These are phyloP conservation scores for Irpex sp. DNA, from an alignment of 1,284 basidiomycete species.

Conservation along the genomic window DNA sequence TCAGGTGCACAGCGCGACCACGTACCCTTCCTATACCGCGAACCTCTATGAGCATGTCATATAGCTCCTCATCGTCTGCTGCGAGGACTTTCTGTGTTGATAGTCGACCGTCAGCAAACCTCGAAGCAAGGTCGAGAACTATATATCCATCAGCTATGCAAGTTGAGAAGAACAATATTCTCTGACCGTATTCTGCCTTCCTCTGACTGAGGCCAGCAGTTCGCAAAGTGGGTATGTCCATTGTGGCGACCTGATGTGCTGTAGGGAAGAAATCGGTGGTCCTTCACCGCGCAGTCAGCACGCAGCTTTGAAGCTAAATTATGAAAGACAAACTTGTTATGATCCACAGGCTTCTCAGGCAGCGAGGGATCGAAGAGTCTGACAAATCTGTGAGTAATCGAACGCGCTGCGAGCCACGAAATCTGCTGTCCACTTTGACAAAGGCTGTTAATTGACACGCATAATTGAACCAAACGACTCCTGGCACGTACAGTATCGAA, in stretches of 20 bases:
- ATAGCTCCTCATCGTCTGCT: slow-evolving; percentile 73
- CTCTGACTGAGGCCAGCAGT: slow-evolving; percentile 74
- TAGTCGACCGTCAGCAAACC: slow-evolving; percentile 77
- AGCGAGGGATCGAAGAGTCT: slow-evolving; percentile 70
- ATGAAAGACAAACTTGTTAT: slow-evolving; percentile 27
- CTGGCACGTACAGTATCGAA: slow-evolving; percentile 45
- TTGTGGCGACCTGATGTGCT: slow-evolving; percentile 61
- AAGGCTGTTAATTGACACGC: neutral
- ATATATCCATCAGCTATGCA: neutral
- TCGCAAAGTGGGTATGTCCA: slow-evolving; percentile 55
- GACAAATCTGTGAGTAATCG: slow-evolving; percentile 82
- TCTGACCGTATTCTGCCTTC: slow-evolving; percentile 81
- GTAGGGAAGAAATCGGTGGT: slow-evolving; percentile 58
- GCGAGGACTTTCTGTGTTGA: slow-evolving; percentile 67
- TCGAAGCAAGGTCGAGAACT: slow-evolving; percentile 76
- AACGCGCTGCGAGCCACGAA: slow-evolving; percentile 85
- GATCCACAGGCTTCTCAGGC: slow-evolving; percentile 60
- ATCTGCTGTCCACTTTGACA: slow-evolving; percentile 78
- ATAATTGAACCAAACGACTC: no score
- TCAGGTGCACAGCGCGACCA: slow-evolving; percentile 3
- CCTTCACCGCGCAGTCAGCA: slow-evolving; percentile 5
- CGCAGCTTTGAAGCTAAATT: slow-evolving; percentile 5
- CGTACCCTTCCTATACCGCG: slow-evolving; percentile 77
- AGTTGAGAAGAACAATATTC: neutral
- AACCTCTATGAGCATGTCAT: slow-evolving; percentile 72